Percentiles rank a stretch among this genome's conserved stretches.
Conservation (phyloP, 2,329 filamentous ascomycete species). For the Alternaria sp. region DNA sequence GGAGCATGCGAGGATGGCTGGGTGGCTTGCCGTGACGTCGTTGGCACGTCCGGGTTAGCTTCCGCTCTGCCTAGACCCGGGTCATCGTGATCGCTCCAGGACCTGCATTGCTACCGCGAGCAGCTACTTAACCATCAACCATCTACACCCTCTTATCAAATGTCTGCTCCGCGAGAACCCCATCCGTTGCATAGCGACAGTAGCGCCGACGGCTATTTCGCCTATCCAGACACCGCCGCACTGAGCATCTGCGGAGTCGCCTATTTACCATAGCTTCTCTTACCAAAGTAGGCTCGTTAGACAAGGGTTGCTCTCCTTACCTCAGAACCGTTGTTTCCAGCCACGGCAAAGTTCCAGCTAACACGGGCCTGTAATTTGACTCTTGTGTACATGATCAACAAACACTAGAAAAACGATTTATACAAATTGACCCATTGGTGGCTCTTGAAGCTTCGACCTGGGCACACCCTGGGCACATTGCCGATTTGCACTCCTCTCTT, state of each 20-base stretch:
- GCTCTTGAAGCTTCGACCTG: neutral
- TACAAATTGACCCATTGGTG: slow-evolving; percentile 3
- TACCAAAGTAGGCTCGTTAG: neutral
- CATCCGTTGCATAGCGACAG: neutral
- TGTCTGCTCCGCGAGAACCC: neutral
- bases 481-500: neutral
- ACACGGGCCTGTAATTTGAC: slow-evolving; percentile 4
- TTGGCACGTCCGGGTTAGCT: neutral
- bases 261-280: neutral
- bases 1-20: neutral
- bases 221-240: neutral
- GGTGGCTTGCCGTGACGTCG: slow-evolving; percentile 8
- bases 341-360: slow-evolving; percentile 4
- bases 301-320: slow-evolving; percentile 3
- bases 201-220: neutral
- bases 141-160: neutral
- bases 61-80: neutral
- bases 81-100: neutral
- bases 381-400: neutral
- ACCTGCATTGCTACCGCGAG: neutral
- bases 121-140: neutral
- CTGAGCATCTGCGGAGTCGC: neutral
- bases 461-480: neutral
- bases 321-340: slow-evolving; percentile 1
- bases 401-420: neutral